A percentile compares a stretch with the other conserved stretches of the same genome.
These are phyloP conservation scores for Penstemon davidsonii DNA, from an alignment of 257 asterid species.

Conservation along the genomic window DNA sequence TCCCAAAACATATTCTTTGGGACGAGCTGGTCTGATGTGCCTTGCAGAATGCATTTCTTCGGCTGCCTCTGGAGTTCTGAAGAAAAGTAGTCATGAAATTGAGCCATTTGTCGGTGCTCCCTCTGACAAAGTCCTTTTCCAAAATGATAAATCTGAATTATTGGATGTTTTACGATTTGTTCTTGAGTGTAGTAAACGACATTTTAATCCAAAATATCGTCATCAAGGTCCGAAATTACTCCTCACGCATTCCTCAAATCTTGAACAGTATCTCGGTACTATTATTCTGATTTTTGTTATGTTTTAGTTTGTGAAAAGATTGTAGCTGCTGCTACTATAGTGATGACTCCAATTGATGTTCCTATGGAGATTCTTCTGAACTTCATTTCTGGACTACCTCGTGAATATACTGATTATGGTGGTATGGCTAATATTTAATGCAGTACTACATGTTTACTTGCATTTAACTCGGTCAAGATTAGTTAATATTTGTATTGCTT, in stretches of 20 bases:
- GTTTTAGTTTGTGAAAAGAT: conserved; percentile 74
- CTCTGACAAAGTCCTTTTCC: conserved; percentile 34
- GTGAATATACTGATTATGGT: conserved; percentile 76
- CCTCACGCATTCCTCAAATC: conserved; percentile 22
- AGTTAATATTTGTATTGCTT: conserved; percentile 12
- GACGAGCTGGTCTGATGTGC: conserved; percentile 93
- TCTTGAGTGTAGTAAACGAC: conserved; percentile 80
- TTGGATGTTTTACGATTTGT: conserved; percentile 73
- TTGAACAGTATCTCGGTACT: conserved; percentile 17
- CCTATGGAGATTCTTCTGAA: conserved; percentile 71
- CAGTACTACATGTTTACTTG: conserved; percentile 12
- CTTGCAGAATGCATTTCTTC: conserved; percentile 79
- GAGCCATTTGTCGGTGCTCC: conserved; percentile 31
- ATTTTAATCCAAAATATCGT: conserved; percentile 84
- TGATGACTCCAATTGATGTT: conserved; percentile 59
- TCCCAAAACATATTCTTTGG: conserved; percentile 68
- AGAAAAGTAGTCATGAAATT: conserved; percentile 32
- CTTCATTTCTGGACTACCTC: conserved; percentile 81
- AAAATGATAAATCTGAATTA: conserved; percentile 49
- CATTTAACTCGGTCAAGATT: conserved; percentile 23
- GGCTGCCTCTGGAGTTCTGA: conserved; percentile 58
- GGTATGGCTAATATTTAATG: conserved; percentile 45
- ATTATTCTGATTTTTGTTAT: conserved; percentile 28
- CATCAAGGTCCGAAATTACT: conserved; percentile 54
- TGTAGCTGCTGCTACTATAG: conserved; percentile 64